Evolutionary conservation across 306 rosid genomes (phyloP), one percentile per base, ranked within the genome.

Genomic region (Medicago ruthenica): DNA sequence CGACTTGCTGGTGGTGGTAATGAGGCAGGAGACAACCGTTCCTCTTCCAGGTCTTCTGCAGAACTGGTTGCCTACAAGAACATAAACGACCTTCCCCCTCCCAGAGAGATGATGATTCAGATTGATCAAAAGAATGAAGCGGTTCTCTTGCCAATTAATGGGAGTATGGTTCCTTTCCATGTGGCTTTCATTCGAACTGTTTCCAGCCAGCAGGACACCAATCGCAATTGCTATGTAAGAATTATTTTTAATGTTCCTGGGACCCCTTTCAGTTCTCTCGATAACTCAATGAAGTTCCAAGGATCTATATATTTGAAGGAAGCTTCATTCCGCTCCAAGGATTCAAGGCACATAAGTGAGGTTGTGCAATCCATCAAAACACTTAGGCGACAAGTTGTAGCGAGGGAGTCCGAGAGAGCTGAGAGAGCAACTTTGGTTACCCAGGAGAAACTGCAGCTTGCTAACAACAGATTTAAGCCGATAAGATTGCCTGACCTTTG

Each of bases 351-450:
- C 80, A 86, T 87, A 41, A 88, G 88, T 78, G 98, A 94, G 83
- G 86, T 87, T 62, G 97, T 92, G 67, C 97, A 91, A 84, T 85
- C 79, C 80, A 91, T 94, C 75, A 91, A 94, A 77, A 76, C 93
- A n/a, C 93, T 94, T 27, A 78, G 96, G 63, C 86, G 96, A 54
- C 97, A 86, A 76, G 96, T 94, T 82, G 92, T 86, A 53, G 86
- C 91, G 16, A 88, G 98, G 87, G 98, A 94, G 82, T 91, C 94
- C n/a, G 96, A 91, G 88, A 88, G 91, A 83, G 98, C 98, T 76
- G 97, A 94, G 84, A 87, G 96, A 83, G 98, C 98, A 36, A 94
- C 98, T 9, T 82, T 94, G 82, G 97, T 94, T 76, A 90, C 97
- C 22, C 97, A 94, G 87, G 98, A 94, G 87, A 94, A 83, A 82